Evolutionary conservation across 306 rosid species (phyloP).

Genomic region (Arachis hypogaea): DNA sequence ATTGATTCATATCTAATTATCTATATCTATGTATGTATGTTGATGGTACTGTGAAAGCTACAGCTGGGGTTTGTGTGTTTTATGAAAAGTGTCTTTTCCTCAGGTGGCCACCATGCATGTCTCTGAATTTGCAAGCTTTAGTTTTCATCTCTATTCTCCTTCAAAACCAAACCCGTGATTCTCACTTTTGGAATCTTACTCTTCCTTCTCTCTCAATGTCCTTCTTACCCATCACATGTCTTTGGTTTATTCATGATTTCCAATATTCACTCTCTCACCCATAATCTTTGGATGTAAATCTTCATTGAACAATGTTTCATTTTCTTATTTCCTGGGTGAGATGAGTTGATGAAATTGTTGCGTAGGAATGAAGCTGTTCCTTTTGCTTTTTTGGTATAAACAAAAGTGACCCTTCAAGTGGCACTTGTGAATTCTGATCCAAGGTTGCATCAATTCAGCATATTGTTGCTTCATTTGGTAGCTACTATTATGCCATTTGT

Average conservation of each 20-base stretch:
- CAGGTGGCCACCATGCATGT: constrained; percentile 17
- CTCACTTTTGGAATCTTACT: neutral
- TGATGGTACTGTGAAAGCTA: constrained; percentile 30
- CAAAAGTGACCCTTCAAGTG: neutral
- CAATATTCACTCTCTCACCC: neutral
- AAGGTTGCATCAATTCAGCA: constrained; percentile 18
- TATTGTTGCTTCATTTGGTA: constrained; percentile 33
- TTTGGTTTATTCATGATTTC: neutral
- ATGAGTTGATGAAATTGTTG: constrained; percentile 40
- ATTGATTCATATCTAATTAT: too few relatives aligned
- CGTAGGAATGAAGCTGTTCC: constrained; percentile 47
- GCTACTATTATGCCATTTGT: constrained; percentile 42
- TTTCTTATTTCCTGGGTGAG: constrained; percentile 2
- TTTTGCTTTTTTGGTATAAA: constrained; percentile 33
- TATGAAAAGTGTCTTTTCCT: constrained; percentile 29
- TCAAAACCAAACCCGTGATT: neutral
- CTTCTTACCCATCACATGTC: neutral
- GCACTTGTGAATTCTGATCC: constrained; percentile 12
- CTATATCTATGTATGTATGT: too few relatives aligned
- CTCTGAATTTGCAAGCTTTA: neutral
- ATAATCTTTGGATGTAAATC: neutral
- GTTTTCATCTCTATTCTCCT: neutral
- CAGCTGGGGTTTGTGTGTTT: constrained; percentile 22
- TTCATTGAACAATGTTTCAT: neutral
- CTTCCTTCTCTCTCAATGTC: neutral